Base-by-base conservation (phyloP, 352 stramenopile species). In the Phytophthora parvispora region DNA sequence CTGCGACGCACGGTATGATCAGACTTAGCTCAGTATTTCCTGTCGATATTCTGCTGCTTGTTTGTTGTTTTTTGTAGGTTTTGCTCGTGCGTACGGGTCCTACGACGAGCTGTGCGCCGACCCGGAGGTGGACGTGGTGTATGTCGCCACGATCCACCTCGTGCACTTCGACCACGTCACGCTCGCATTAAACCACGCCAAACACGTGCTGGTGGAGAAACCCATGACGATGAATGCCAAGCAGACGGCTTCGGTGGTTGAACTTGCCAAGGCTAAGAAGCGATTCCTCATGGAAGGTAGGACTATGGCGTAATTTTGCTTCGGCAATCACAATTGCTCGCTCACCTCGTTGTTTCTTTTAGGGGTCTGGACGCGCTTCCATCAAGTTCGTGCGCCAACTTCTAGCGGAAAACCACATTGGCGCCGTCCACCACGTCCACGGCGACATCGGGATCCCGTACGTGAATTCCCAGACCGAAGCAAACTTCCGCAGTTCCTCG, bases 141-240 rank as follows among this genome's bases (percentile, higher is more conserved):
- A 98, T 64, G 78, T 98, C 27, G 92, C 80, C 34, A 98, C 93
- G 49, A 70, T 98, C 22, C 90, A 98, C 76, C 77, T 83, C 6
- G 78, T 86, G 58, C 92, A 98, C 75, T 86, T 84, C 52, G 72
- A 83, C 9, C 84, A 95, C 59, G 86, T 86, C 32, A 71, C 90
- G 36, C 69, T 94, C 47, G 94, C 87, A 24, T 68, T 98, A 1
- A 63, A 84, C 7, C 78, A 90, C 47, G 80, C 81, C 67, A 98
- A 98, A 72, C 91, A 98, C 80, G 89, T 97, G 40, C 73, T 98
- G 8, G 82, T 98, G 50, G 94, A 98, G 72, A 98, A 98, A 71
- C 92, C 93, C 9, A 95, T 98, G 80, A 80, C 88, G 10, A 86
- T 98, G 88, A 89, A 95, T 64, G 59, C 76, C 53, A 61, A 83